Percentiles rank a stretch among this genome's conserved stretches.
Evolutionary conservation across 352 stramenopile genomes (phyloP).

Genomic region (Discostella stelligera): DNA sequence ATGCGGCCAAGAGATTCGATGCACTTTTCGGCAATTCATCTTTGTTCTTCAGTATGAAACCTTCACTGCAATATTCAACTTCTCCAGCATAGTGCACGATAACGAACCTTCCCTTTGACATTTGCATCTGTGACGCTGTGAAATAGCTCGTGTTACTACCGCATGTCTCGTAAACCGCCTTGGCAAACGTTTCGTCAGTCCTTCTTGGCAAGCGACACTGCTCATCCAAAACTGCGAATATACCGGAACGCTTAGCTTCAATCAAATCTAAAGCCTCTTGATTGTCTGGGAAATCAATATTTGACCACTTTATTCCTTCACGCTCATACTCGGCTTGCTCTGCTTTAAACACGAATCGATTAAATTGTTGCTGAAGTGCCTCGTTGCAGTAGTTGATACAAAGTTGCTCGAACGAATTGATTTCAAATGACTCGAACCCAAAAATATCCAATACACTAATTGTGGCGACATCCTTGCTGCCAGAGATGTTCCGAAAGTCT

Average conservation of each 20-base stretch:
- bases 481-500: slow-evolving; percentile 11
- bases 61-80: slow-evolving; percentile 78
- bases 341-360: slow-evolving; percentile 93
- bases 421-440: slow-evolving; percentile 96
- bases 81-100: slow-evolving; percentile 81
- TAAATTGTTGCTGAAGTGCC: slow-evolving; percentile 89
- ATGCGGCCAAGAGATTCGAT: slow-evolving; percentile 69
- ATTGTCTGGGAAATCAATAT: slow-evolving; percentile 94
- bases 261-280: slow-evolving; percentile 94
- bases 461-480: slow-evolving; percentile 20
- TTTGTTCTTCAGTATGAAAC: slow-evolving; percentile 84
- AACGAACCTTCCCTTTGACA: slow-evolving; percentile 52
- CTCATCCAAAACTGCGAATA: slow-evolving; percentile 91
- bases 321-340: slow-evolving; percentile 98
- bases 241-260: slow-evolving; percentile 82
- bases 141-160: slow-evolving; percentile 28
- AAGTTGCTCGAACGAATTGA: slow-evolving; percentile 89
- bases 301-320: slow-evolving; percentile 96
- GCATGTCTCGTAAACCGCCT: slow-evolving; percentile 57
- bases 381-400: slow-evolving; percentile 89
- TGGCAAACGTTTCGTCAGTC: slow-evolving; percentile 71
- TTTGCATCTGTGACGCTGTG: slow-evolving; percentile 36
- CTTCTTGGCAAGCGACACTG: slow-evolving; percentile 88
- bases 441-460: slow-evolving; percentile 92
- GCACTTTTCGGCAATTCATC: slow-evolving; percentile 83